These are phyloP conservation scores for Cutaneotrichosporon cutaneum DNA, from an alignment of 1,284 basidiomycete genomes.

Conservation along the genomic window DNA sequence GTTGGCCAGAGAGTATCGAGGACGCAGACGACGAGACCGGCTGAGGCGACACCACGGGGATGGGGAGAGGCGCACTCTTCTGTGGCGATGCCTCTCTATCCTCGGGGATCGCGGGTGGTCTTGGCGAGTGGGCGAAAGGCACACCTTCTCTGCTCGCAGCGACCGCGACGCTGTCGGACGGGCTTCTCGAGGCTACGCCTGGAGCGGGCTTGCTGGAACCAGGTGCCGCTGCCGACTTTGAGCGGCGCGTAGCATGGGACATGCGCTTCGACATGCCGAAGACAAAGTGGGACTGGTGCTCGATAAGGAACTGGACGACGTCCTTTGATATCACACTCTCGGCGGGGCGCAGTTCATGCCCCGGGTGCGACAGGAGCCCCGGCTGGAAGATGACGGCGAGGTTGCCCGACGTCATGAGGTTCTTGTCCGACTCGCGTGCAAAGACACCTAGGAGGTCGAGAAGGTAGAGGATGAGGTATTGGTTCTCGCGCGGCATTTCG, in stretches of 20 bases:
- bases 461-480: slow-evolving; percentile 92
- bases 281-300: slow-evolving; percentile 49
- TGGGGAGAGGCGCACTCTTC: background rate
- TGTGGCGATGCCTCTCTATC: slow-evolving; percentile 5
- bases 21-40: background rate
- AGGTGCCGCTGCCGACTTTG: background rate
- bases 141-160: background rate
- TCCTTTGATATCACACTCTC: slow-evolving; percentile 85
- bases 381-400: slow-evolving; percentile 93
- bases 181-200: background rate
- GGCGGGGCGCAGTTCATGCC: slow-evolving; percentile 73
- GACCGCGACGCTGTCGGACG: background rate
- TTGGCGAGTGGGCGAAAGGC: background rate
- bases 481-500: slow-evolving; percentile 79
- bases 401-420: slow-evolving; percentile 93
- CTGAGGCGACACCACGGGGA: background rate
- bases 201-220: background rate
- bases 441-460: slow-evolving; percentile 94
- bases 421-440: slow-evolving; percentile 83
- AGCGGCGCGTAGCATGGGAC: slow-evolving; percentile 1
- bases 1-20: background rate
- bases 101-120: background rate
- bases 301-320: slow-evolving; percentile 92
- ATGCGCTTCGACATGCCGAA: slow-evolving; percentile 39
- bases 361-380: slow-evolving; percentile 82